Percentiles rank a stretch among this genome's conserved stretches.
Evolutionary conservation across 768 basidiomycete species (phyloP).

Genomic region (Boletus vinaceobasis): DNA sequence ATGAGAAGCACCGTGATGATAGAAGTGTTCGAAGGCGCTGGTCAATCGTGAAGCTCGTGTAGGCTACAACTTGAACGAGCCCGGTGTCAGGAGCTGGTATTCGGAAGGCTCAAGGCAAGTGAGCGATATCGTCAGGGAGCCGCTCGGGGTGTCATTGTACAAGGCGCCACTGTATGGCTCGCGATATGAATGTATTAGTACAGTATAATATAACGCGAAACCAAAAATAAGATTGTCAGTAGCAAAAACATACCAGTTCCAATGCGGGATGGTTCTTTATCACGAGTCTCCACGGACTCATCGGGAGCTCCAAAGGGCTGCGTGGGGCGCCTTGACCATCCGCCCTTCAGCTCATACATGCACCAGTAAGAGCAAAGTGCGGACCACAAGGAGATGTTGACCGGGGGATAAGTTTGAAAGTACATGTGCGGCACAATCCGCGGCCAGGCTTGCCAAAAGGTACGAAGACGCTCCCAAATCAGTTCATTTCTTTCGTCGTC

Average conservation of each 20-base stretch:
- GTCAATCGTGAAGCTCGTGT: not conserved
- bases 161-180: slow-evolving; percentile 5
- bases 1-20: not conserved
- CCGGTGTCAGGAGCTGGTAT: not conserved
- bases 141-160: not conserved
- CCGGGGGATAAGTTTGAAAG: not conserved
- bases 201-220: not conserved
- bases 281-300: not conserved
- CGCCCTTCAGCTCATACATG: not conserved
- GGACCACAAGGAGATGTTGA: not conserved
- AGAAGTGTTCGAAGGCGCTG: not conserved
- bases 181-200: not conserved
- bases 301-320: not conserved
- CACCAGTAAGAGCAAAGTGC: not conserved
- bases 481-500: slow-evolving; percentile 13
- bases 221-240: slow-evolving; percentile 3
- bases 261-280: not conserved
- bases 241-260: not conserved
- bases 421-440: slow-evolving; percentile 20
- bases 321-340: too few relatives aligned
- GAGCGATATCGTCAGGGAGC: not conserved
- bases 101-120: not conserved
- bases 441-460: slow-evolving; percentile 7
- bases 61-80: not conserved
- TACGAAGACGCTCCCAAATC: slow-evolving; percentile 28